These are phyloP conservation scores for Rhododendron simsii DNA, from an alignment of 148 eudicot genomes.

Conservation along the genomic window DNA sequence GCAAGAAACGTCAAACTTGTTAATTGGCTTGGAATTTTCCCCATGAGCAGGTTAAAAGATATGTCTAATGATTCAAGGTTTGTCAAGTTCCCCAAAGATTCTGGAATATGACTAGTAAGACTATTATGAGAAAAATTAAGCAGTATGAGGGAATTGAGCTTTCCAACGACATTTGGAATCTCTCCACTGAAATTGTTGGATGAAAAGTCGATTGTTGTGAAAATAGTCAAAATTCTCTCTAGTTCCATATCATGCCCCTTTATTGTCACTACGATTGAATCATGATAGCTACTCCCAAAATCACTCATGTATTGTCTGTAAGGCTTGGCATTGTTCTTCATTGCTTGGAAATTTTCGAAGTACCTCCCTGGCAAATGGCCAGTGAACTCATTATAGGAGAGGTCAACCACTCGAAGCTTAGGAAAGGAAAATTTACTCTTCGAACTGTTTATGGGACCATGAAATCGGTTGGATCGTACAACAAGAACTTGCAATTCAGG, in stretches of 20 bases:
- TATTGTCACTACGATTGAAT: background rate
- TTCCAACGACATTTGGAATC: constrained; percentile 14
- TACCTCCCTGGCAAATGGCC: constrained; percentile 4
- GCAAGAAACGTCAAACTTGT: background rate
- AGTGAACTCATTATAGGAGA: constrained; percentile 35
- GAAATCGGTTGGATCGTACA: constrained; percentile 24
- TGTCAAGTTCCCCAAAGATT: constrained; percentile 4
- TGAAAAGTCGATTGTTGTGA: constrained; percentile 16
- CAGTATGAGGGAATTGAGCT: background rate
- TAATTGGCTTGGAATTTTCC: background rate
- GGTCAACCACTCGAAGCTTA: constrained; percentile 40
- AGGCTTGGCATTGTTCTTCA: background rate
- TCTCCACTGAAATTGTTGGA: constrained; percentile 8
- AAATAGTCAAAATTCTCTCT: background rate
- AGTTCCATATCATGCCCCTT: background rate
- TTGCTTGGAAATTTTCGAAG: constrained; percentile 16
- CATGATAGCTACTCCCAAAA: background rate
- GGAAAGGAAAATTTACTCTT: background rate
- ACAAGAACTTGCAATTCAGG: constrained; percentile 28
- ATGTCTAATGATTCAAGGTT: constrained; percentile 17
- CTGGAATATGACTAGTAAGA: constrained; percentile 12
- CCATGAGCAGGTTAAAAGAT: constrained; percentile 8
- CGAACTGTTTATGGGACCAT: constrained; percentile 19
- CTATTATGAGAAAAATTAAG: constrained; percentile 17
- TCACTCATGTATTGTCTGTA: background rate